Conservation (phyloP, 345 rosid genomes). For the Gossypium sturtianum region DNA sequence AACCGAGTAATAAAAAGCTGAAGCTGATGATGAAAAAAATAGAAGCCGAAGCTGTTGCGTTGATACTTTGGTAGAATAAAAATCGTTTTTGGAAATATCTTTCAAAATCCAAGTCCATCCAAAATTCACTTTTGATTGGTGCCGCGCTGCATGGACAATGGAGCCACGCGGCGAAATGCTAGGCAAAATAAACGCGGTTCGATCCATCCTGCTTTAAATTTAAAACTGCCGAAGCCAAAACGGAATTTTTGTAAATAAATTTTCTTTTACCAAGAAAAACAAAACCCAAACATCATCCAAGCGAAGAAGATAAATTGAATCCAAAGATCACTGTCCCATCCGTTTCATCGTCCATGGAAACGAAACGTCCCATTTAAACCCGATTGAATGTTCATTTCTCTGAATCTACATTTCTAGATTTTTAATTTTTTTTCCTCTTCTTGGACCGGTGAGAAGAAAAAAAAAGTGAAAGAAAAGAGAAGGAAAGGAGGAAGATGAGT, state of each 20-base stretch:
- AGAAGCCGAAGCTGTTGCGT: no score
- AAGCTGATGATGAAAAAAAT: no score
- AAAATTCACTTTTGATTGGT: neutral
- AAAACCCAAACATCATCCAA: neutral
- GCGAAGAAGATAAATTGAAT: neutral
- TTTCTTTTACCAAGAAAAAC: neutral
- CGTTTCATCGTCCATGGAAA: conserved; percentile 23
- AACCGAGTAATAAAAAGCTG: no score
- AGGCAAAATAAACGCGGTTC: neutral
- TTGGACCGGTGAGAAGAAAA: conserved; percentile 14
- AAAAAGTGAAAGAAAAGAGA: neutral
- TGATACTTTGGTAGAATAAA: no score
- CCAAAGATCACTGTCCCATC: conserved; percentile 13
- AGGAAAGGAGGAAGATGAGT: conserved; percentile 37
- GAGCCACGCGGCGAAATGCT: neutral
- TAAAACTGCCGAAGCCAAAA: neutral
- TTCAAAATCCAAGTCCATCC: neutral
- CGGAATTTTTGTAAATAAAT: neutral
- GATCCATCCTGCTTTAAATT: neutral
- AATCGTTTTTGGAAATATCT: no score
- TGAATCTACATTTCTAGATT: neutral
- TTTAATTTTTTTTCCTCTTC: neutral
- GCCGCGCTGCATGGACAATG: neutral
- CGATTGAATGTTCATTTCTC: neutral
- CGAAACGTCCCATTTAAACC: conserved; percentile 3